Conservation (phyloP, 2,329 filamentous ascomycete genomes). For the Hypoxylon sp. region DNA sequence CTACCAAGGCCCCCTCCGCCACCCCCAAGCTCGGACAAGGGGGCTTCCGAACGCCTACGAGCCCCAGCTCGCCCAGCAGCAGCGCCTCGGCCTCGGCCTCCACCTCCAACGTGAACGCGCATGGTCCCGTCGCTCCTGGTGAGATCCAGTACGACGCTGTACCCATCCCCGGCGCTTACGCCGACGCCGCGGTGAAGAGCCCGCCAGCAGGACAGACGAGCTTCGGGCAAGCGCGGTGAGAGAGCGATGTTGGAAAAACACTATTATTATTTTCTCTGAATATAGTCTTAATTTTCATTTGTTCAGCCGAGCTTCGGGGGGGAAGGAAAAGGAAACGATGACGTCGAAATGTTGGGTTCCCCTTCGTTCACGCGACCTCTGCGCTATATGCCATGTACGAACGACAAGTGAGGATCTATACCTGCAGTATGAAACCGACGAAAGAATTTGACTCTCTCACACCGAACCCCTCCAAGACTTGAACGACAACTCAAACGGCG, state of each 20-base stretch:
- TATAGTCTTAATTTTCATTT: slow-evolving; percentile 34
- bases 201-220: slow-evolving; percentile 55
- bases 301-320: slow-evolving; percentile 39
- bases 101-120: slow-evolving; percentile 61
- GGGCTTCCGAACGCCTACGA: slow-evolving; percentile 63
- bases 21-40: slow-evolving; percentile 74
- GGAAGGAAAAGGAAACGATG: slow-evolving; percentile 16
- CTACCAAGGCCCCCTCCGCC: slow-evolving; percentile 77
- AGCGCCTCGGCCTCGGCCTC: too few relatives aligned
- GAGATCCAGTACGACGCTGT: slow-evolving; percentile 87
- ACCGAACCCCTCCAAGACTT: background rate
- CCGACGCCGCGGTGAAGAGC: slow-evolving; percentile 61
- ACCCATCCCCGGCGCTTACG: slow-evolving; percentile 87
- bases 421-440: slow-evolving; percentile 19
- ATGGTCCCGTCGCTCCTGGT: slow-evolving; percentile 75
- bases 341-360: slow-evolving; percentile 19
- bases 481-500: slow-evolving; percentile 18
- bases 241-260: slow-evolving; percentile 3
- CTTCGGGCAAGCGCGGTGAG: slow-evolving; percentile 51
- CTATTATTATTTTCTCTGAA: slow-evolving; percentile 13
- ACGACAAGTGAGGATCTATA: slow-evolving; percentile 7
- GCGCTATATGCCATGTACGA: slow-evolving; percentile 10
- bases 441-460: slow-evolving; percentile 9
- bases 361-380: slow-evolving; percentile 5
- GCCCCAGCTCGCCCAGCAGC: slow-evolving; percentile 47